Conservation (phyloP, 306 rosid genomes). For the Sicyos edulis region DNA sequence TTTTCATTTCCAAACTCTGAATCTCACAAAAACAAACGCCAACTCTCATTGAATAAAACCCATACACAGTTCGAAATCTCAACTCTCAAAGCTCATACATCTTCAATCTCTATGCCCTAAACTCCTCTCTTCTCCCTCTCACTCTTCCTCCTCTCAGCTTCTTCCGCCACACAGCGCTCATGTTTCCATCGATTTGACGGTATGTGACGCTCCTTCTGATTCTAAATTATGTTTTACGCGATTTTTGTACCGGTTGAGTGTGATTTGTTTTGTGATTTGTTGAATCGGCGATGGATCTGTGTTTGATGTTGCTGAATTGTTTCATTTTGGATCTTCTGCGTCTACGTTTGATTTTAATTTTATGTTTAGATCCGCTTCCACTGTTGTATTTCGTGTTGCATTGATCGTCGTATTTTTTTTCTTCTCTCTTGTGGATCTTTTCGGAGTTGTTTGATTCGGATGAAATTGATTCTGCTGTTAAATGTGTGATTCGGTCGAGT, state of each 20-base stretch:
- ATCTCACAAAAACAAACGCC: not conserved
- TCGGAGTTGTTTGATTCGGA: constrained; percentile 25
- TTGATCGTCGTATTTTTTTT: not conserved
- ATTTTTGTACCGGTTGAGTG: not conserved
- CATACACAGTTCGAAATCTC: not conserved
- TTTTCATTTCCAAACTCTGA: not conserved
- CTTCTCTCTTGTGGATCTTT: not conserved
- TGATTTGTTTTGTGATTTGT: constrained; percentile 10
- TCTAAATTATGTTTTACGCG: not conserved
- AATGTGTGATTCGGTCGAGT: not conserved
- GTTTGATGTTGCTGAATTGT: constrained; percentile 14
- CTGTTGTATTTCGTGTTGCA: not conserved
- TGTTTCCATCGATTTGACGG: too few relatives aligned
- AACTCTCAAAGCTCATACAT: not conserved
- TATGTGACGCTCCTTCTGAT: too few relatives aligned
- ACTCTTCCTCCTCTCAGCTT: too few relatives aligned
- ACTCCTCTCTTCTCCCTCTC: too few relatives aligned
- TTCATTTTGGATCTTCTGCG: not conserved
- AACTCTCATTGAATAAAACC: constrained; percentile 1
- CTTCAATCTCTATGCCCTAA: too few relatives aligned
- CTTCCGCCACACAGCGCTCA: too few relatives aligned
- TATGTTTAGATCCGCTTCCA: constrained; percentile 1
- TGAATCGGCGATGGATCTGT: not conserved
- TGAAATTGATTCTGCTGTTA: not conserved
- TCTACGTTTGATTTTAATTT: constrained; percentile 17